Conservation (phyloP, 257 asterid species). For the Penstemon eatonii region DNA sequence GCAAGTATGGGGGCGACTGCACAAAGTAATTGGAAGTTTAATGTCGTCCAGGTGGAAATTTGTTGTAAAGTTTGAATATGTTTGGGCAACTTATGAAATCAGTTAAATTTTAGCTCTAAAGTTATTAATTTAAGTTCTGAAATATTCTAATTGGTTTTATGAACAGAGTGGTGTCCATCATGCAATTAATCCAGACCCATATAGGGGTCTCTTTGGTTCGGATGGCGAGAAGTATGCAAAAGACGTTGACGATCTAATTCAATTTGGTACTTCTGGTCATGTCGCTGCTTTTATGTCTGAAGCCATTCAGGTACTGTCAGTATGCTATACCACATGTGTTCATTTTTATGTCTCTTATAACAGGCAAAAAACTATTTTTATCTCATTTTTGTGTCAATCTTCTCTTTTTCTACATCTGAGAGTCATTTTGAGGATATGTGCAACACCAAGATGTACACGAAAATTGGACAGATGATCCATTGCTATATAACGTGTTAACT, state of each 20-base stretch:
- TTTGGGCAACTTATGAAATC: not conserved
- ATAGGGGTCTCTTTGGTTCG: constrained; percentile 67
- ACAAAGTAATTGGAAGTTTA: constrained; percentile 71
- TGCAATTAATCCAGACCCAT: constrained; percentile 76
- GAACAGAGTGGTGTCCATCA: constrained; percentile 76
- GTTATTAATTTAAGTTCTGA: not conserved
- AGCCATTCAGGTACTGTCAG: constrained; percentile 58
- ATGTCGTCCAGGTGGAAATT: constrained; percentile 57
- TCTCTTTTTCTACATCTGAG: too few species aligned
- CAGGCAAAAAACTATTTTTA: not conserved
- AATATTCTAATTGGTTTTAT: constrained; percentile 5
- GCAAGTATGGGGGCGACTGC: constrained; percentile 81
- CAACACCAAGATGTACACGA: too few species aligned
- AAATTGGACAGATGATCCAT: too few species aligned
- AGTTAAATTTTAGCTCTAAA: not conserved
- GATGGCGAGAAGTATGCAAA: constrained; percentile 60
- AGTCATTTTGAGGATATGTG: too few species aligned
- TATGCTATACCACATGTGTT: not conserved
- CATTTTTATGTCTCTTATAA: not conserved
- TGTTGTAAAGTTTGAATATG: not conserved
- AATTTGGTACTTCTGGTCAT: constrained; percentile 67
- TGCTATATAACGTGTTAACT: too few species aligned
- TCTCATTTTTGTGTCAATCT: too few species aligned
- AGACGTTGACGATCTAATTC: constrained; percentile 67
- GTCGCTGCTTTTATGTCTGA: constrained; percentile 77